phyloP scores from a whole-genome alignment of 345 rosid genomes.

The Syzygium aqueum region DNA sequence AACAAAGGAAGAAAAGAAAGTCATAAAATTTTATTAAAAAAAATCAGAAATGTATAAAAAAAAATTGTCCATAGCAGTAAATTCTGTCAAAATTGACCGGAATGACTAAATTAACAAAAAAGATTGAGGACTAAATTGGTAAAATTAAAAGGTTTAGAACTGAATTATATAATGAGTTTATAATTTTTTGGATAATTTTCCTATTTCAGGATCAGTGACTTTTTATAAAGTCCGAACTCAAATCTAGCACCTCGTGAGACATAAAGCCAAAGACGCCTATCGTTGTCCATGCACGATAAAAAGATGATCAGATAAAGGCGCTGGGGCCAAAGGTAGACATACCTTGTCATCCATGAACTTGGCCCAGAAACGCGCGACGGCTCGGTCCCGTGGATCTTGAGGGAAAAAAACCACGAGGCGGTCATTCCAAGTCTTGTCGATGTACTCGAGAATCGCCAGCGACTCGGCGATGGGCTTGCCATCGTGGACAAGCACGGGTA shows the following conservation, averaged over 20 bases:
- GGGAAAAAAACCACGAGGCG: constrained; percentile 23
- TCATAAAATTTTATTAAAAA: too few species aligned
- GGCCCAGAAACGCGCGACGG: constrained; percentile 50
- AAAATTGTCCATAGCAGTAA: too few species aligned
- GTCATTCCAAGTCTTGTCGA: constrained; percentile 43
- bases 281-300: background rate
- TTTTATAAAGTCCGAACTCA: background rate
- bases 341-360: constrained; percentile 44
- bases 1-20: too few species aligned
- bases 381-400: constrained; percentile 31
- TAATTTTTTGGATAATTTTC: too few species aligned
- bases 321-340: background rate
- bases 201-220: background rate
- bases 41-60: too few species aligned
- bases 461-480: constrained; percentile 37
- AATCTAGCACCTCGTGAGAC: background rate
- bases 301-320: background rate
- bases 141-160: too few species aligned
- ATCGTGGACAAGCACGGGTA: constrained; percentile 45
- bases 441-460: constrained; percentile 38
- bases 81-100: too few species aligned
- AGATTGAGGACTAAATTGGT: too few species aligned
- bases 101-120: too few species aligned
- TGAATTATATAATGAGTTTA: too few species aligned
- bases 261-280: background rate